These are phyloP conservation scores for Maudiozyma serrabonitensis DNA, from an alignment of 805 yeast genomes.

Conservation along the genomic window DNA sequence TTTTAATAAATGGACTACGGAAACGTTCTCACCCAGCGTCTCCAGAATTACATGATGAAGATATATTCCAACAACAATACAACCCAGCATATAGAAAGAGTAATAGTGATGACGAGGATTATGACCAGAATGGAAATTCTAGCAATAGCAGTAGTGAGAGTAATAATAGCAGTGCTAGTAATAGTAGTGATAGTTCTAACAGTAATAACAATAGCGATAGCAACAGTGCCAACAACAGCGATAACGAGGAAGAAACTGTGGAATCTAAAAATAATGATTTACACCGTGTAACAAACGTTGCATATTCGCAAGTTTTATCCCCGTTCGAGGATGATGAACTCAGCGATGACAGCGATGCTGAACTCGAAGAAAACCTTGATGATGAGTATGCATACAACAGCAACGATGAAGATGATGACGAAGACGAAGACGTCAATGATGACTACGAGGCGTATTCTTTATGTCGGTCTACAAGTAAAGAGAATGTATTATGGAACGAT, in stretches of 20 bases:
- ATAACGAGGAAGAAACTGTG: not conserved
- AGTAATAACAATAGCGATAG: not conserved
- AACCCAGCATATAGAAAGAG: constrained; percentile 17
- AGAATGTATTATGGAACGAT: constrained; percentile 25
- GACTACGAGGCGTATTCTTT: constrained; percentile 27
- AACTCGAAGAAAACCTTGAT: constrained; percentile 7
- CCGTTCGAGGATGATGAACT: constrained; percentile 10
- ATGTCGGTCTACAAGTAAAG: constrained; percentile 27
- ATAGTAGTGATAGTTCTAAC: not conserved
- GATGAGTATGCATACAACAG: constrained; percentile 8
- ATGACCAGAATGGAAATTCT: not conserved
- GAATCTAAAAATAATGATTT: not conserved
- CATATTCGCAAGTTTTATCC: constrained; percentile 12
- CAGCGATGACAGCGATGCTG: constrained; percentile 10
- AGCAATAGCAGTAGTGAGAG: not conserved
- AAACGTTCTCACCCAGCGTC: constrained; percentile 11
- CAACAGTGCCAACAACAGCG: not conserved
- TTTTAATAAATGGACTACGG: constrained; percentile 8
- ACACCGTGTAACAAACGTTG: constrained; percentile 8
- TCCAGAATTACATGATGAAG: constrained; percentile 12
- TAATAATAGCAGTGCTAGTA: not conserved
- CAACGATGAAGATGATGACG: constrained; percentile 7
- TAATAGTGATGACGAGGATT: constrained; percentile 34
- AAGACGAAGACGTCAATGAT: constrained; percentile 17
- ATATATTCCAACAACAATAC: constrained; percentile 37